Conservation (phyloP, 768 basidiomycete genomes). For the Lactarius hengduanensis region DNA sequence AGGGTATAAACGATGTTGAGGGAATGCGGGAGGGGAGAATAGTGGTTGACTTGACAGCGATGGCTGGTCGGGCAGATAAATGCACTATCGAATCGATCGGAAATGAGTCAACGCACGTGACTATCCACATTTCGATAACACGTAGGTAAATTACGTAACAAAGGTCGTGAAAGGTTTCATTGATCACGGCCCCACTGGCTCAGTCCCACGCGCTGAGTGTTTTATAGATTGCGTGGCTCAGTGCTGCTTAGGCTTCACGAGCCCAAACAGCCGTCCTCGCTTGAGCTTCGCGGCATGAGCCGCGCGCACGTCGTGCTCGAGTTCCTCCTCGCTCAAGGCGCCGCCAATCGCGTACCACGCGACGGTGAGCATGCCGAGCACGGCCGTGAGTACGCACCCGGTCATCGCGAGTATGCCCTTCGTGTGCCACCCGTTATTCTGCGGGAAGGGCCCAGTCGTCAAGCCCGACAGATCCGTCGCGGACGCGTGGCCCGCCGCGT, state of each 20-base stretch:
- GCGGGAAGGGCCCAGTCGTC: conserved; percentile 66
- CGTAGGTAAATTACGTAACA: too few species aligned
- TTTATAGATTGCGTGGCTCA: neutral
- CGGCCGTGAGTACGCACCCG: conserved; percentile 74
- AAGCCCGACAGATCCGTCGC: conserved; percentile 68
- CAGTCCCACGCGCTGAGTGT: neutral
- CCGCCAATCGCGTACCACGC: conserved; percentile 87
- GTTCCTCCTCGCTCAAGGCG: conserved; percentile 71
- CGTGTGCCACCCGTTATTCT: conserved; percentile 68
- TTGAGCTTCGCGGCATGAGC: conserved; percentile 57
- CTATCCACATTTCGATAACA: too few species aligned
- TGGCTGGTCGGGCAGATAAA: too few species aligned
- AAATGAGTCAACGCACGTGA: neutral
- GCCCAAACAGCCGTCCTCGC: conserved; percentile 47
- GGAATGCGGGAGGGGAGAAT: neutral
- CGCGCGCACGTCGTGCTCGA: conserved; percentile 65
- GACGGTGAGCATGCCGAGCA: conserved; percentile 78
- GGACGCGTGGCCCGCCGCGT: conserved; percentile 80
- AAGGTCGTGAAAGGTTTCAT: too few species aligned
- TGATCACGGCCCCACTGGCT: too few species aligned
- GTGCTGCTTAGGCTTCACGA: conserved; percentile 28
- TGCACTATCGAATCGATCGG: conserved; percentile 1
- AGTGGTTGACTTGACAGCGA: neutral
- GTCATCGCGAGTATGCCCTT: conserved; percentile 76
- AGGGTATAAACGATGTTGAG: neutral